phyloP scores from a whole-genome alignment of 768 basidiomycete species.

The Pleurotus pulmonarius region DNA sequence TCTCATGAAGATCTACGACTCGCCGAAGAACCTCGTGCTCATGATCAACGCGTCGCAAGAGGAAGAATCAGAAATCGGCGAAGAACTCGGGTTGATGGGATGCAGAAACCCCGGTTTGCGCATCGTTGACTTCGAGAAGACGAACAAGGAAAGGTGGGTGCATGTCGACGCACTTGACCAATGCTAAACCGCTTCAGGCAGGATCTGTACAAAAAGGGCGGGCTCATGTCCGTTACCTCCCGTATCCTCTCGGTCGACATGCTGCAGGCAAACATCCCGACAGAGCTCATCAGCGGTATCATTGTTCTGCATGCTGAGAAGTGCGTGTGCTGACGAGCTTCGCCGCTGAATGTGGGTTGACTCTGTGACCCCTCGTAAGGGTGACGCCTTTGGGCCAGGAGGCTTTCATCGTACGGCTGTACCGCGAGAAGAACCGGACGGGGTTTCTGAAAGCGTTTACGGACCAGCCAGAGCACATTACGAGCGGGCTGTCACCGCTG shows the following conservation, averaged over 20 bases:
- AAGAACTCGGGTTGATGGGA: constrained; percentile 90
- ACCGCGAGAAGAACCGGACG: constrained; percentile 80
- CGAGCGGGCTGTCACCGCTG: constrained; percentile 86
- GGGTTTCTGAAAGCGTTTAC: constrained; percentile 98
- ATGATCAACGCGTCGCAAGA: constrained; percentile 81
- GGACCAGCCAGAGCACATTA: constrained; percentile 94
- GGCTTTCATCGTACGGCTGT: constrained; percentile 90
- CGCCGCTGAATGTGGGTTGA: neutral
- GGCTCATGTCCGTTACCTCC: constrained; percentile 88
- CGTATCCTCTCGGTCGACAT: constrained; percentile 95
- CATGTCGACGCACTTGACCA: neutral
- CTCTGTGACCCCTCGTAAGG: constrained; percentile 36
- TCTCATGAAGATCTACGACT: constrained; percentile 90
- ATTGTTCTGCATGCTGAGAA: constrained; percentile 89
- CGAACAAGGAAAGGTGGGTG: constrained; percentile 71
- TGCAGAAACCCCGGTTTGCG: constrained; percentile 83
- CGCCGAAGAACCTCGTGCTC: constrained; percentile 77
- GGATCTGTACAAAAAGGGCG: constrained; percentile 82
- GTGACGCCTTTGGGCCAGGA: constrained; percentile 83
- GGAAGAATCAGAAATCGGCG: constrained; percentile 88
- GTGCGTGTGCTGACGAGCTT: constrained; percentile 33
- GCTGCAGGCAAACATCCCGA: constrained; percentile 82
- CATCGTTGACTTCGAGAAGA: constrained; percentile 79
- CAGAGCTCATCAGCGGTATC: constrained; percentile 82
- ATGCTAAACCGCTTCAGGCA: constrained; percentile 47